A percentile compares a stretch with the other conserved stretches of the same genome.
phyloP scores from a whole-genome alignment of 2,329 filamentous ascomycete genomes.

The Colletotrichum sp. region DNA sequence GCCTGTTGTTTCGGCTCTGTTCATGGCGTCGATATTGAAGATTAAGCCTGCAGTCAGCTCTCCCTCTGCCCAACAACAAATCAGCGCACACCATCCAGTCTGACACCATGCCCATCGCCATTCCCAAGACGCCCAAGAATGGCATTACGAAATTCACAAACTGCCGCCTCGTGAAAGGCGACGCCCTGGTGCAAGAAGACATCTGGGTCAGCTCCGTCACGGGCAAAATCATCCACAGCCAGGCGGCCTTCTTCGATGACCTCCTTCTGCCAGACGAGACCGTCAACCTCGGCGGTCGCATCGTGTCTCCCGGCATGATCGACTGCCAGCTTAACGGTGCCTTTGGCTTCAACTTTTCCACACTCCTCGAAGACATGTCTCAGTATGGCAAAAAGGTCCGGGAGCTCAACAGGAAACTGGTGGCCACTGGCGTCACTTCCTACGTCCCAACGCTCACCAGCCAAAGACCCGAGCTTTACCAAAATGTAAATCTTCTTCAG shows the following conservation, averaged over 20 bases:
- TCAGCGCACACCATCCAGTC: constrained; percentile 25
- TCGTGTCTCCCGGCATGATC: constrained; percentile 85
- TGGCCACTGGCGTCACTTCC: constrained; percentile 83
- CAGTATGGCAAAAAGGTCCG: constrained; percentile 76
- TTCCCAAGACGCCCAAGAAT: constrained; percentile 42
- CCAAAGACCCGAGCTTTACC: constrained; percentile 81
- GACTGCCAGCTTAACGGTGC: constrained; percentile 93
- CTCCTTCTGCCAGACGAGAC: constrained; percentile 73
- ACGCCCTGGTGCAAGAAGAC: constrained; percentile 74
- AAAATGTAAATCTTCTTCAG: constrained; percentile 56
- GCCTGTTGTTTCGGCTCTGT: not conserved
- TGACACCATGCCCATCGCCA: constrained; percentile 53
- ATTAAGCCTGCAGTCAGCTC: not conserved
- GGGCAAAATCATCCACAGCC: constrained; percentile 80
- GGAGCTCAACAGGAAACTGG: constrained; percentile 73
- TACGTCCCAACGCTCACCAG: constrained; percentile 88
- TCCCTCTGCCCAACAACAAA: constrained; percentile 2
- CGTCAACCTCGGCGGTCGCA: constrained; percentile 82
- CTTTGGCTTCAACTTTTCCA: constrained; percentile 91
- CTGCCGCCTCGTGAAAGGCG: constrained; percentile 76
- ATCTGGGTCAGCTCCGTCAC: constrained; percentile 87
- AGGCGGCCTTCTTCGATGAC: constrained; percentile 71
- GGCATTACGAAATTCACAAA: constrained; percentile 89
- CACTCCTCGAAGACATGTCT: constrained; percentile 70
- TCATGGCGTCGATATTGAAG: constrained; percentile 19